Conservation (phyloP, 345 rosid species). For the Bretschneidera sinensis region DNA sequence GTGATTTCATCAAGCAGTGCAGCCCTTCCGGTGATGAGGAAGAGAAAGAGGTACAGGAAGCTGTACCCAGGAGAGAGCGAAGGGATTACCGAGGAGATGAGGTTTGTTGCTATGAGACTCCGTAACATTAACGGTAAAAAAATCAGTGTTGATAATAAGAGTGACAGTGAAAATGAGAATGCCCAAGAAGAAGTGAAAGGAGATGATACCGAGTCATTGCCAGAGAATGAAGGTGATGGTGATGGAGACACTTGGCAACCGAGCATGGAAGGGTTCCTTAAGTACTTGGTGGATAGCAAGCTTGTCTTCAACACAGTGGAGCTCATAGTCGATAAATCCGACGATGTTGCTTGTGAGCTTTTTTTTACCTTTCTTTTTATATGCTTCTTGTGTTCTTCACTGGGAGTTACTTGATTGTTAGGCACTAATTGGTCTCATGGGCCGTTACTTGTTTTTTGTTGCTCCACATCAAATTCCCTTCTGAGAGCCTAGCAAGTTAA, state of each 20-base stretch:
- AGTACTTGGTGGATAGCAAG: conserved; percentile 69
- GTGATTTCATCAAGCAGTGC: conserved; percentile 11
- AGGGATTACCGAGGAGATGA: conserved; percentile 92
- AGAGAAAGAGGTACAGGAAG: conserved; percentile 67
- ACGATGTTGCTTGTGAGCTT: conserved; percentile 75
- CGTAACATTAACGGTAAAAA: conserved; percentile 66
- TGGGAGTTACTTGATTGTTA: too few relatives aligned
- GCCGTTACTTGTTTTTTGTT: not conserved
- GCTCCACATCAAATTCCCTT: not conserved
- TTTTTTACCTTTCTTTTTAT: not conserved
- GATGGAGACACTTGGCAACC: conserved; percentile 56
- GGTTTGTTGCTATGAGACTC: conserved; percentile 90
- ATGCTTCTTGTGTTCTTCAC: too few relatives aligned
- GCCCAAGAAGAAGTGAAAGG: conserved; percentile 11
- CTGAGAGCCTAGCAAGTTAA: not conserved
- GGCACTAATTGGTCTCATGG: too few relatives aligned
- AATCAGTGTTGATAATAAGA: conserved; percentile 14
- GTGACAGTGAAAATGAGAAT: conserved; percentile 14
- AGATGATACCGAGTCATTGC: not conserved
- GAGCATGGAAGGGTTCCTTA: conserved; percentile 59
- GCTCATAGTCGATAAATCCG: conserved; percentile 67
- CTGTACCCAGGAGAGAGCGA: conserved; percentile 72
- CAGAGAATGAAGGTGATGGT: conserved; percentile 16
- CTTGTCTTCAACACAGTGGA: conserved; percentile 73
- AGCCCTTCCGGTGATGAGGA: conserved; percentile 35